phyloP scores from a whole-genome alignment of 768 basidiomycete genomes.

The Gelatoporia subvermispora region DNA sequence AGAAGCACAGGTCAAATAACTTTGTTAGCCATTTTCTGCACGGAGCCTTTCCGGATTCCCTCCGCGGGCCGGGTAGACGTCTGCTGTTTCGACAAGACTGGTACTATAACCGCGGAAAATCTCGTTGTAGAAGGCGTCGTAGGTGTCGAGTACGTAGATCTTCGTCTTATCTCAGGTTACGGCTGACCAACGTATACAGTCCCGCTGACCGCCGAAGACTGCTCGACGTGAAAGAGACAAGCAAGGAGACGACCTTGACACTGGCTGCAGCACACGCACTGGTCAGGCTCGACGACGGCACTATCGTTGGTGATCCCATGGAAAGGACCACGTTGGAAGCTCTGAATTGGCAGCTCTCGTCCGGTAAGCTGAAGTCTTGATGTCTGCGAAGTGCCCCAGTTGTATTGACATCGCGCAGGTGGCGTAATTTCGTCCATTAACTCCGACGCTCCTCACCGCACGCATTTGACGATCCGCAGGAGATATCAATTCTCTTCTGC shows the following conservation, averaged over 20 bases:
- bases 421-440: constrained; percentile 64
- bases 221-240: constrained; percentile 71
- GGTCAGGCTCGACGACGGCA: constrained; percentile 90
- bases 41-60: constrained; percentile 97
- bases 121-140: constrained; percentile 91
- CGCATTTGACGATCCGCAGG: constrained; percentile 69
- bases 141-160: constrained; percentile 74
- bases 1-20: background rate
- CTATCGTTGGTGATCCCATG: constrained; percentile 97
- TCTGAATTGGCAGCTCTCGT: constrained; percentile 79
- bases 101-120: constrained; percentile 95
- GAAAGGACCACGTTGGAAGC: constrained; percentile 94
- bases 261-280: constrained; percentile 94
- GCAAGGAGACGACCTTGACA: constrained; percentile 75
- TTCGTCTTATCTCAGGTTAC: background rate
- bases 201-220: constrained; percentile 57
- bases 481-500: constrained; percentile 98
- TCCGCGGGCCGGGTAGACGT: constrained; percentile 94
- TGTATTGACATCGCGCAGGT: constrained; percentile 28
- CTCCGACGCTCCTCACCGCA: constrained; percentile 47
- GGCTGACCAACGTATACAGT: constrained; percentile 31
- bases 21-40: constrained; percentile 89
- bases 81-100: constrained; percentile 99
- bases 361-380: constrained; percentile 38
- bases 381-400: background rate